A percentile compares a stretch with the other conserved stretches of the same genome.
These are phyloP conservation scores for Verticillium isaacii DNA, from an alignment of 2,329 filamentous ascomycete genomes.

Conservation along the genomic window DNA sequence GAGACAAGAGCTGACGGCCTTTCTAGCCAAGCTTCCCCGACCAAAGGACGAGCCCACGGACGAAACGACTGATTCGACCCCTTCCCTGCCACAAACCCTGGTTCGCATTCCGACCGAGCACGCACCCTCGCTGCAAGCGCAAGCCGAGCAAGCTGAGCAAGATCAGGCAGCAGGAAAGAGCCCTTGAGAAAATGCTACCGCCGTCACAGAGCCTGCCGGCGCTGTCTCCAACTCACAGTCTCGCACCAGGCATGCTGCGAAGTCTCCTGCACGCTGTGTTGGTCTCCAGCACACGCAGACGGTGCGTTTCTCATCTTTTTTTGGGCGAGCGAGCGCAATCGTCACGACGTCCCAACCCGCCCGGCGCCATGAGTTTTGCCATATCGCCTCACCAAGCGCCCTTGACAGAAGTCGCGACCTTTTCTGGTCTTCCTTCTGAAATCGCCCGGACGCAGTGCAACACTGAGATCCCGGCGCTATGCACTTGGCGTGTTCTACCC, in stretches of 20 bases:
- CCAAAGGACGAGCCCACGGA: constrained; percentile 42
- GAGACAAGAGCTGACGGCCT: background rate
- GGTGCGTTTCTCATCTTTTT: background rate
- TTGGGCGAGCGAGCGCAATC: too few species aligned
- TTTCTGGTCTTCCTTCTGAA: background rate
- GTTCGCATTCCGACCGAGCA: constrained; percentile 83
- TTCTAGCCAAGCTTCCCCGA: constrained; percentile 65
- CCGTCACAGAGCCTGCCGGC: background rate
- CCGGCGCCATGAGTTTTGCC: background rate
- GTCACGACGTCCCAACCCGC: too few species aligned
- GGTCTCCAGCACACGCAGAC: background rate
- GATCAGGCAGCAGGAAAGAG: constrained; percentile 24
- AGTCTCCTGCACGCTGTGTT: background rate
- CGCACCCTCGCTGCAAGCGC: constrained; percentile 58
- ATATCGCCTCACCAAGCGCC: background rate
- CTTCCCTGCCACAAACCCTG: constrained; percentile 69
- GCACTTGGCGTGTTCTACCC: background rate
- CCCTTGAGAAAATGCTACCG: background rate
- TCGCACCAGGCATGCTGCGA: background rate
- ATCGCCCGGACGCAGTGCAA: background rate
- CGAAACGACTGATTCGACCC: constrained; percentile 13
- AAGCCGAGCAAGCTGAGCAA: constrained; percentile 48
- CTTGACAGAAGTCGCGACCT: background rate
- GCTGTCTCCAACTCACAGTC: background rate
- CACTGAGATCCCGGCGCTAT: background rate